Evolutionary conservation across 1,284 basidiomycete genomes (phyloP), one percentile per base, ranked within the genome.

Genomic region (Leucoagaricus sp.): DNA sequence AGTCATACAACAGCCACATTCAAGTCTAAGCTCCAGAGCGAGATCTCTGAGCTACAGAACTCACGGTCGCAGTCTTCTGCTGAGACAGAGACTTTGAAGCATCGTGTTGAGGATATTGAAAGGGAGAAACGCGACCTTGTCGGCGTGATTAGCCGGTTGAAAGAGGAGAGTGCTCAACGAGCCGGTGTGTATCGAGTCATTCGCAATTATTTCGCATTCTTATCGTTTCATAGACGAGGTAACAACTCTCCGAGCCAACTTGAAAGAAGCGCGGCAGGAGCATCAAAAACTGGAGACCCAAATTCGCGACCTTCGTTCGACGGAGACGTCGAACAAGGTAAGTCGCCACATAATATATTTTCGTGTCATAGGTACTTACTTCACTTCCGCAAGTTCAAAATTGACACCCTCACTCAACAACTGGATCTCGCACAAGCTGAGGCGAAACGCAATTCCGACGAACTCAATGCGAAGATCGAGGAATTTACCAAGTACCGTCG

Each of bases 91-190:
- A 69, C 72, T 2, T 67, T 90, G 36, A 84, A 79, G 61, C 78
- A 73, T 55, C 81, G 82, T 34, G 74, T 89, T 3, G 86, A 89
- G 4, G 86, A 91, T 63, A 79, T 80, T 1, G 89, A 93, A 62
- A 79, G 85, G 45, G 91, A 93, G 74, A 93, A 93, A 69, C 82
- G 89, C 26, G 89, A 92, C 60, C 78, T 93, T 49, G 75, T 94
- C 36, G 80, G 78, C 36, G 85, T 91, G 23, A 82, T 93, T 9
- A 89, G 84, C 67, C 80, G 89, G 52, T 68, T 91, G 57, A 86
- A 89, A 67, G 83, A 89, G 62, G 91, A 93, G 61, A 74, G 77
- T 47, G 65, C 78, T 13, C 84, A 89, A 65, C 80, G 85, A 53
- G 87, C 91, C 63, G 87, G 86, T 88, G 53, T 51, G 71, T 60